Evolutionary conservation across 1,139 yeast species (phyloP).

Genomic region (Sugiyamaella sp.): DNA sequence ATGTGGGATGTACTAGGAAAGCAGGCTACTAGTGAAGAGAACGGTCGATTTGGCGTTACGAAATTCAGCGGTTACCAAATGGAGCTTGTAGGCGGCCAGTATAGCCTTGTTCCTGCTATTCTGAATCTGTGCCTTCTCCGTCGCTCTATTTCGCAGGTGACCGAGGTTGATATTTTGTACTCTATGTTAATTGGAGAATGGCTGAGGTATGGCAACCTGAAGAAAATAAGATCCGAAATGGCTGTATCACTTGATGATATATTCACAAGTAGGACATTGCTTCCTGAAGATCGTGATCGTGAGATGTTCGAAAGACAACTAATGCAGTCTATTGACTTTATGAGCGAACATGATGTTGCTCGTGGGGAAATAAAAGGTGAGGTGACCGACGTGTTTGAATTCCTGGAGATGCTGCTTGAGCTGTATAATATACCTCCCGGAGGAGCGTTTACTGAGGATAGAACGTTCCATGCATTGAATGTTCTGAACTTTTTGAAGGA

Average conservation of each 20-base stretch:
- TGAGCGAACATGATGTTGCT: slow-evolving; percentile 49
- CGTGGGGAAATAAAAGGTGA: slow-evolving; percentile 67
- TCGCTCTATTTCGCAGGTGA: slow-evolving; percentile 61
- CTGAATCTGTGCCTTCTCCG: slow-evolving; percentile 71
- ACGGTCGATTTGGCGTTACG: slow-evolving; percentile 60
- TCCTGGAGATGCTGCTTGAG: slow-evolving; percentile 67
- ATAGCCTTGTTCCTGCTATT: slow-evolving; percentile 64
- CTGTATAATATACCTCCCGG: slow-evolving; percentile 77
- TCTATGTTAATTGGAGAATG: slow-evolving; percentile 69
- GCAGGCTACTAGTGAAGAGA: slow-evolving; percentile 64
- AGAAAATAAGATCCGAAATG: slow-evolving; percentile 66
- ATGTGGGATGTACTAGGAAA: slow-evolving; percentile 79
- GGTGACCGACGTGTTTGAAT: slow-evolving; percentile 59
- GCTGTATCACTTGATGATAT: slow-evolving; percentile 59
- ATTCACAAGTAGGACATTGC: slow-evolving; percentile 56
- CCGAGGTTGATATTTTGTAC: slow-evolving; percentile 73
- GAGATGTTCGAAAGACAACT: slow-evolving; percentile 47
- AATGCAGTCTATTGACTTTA: slow-evolving; percentile 1
- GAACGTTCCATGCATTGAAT: slow-evolving; percentile 78
- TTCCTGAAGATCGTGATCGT: slow-evolving; percentile 60
- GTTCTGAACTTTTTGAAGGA: slow-evolving; percentile 77
- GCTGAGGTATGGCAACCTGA: slow-evolving; percentile 60
- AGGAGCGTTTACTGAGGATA: slow-evolving; percentile 82
- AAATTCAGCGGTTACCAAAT: slow-evolving; percentile 73
- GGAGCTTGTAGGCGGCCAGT: slow-evolving; percentile 60